These are phyloP conservation scores for Chytridiales sp. DNA, from an alignment of 371 early-diverging fungal genomes.

Conservation along the genomic window DNA sequence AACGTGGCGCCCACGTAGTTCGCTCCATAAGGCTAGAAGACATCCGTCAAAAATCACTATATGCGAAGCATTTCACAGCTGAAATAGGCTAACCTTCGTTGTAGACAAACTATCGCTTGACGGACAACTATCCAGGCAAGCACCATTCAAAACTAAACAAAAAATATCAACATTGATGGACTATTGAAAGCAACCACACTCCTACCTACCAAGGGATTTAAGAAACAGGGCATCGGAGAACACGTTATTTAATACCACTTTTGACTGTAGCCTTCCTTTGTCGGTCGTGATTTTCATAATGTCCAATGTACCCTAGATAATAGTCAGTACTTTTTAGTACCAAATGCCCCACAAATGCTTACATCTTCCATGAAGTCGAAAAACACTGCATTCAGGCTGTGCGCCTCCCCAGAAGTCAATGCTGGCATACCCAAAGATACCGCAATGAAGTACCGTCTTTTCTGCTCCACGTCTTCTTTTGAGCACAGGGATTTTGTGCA, in stretches of 20 bases:
- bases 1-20: constrained; percentile 78
- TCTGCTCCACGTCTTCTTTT: constrained; percentile 33
- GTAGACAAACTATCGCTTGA: too few species aligned
- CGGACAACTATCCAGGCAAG: constrained; percentile 66
- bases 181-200: not conserved
- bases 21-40: constrained; percentile 71
- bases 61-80: too few species aligned
- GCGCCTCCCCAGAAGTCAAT: constrained; percentile 45
- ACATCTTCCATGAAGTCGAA: constrained; percentile 88
- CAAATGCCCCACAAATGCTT: constrained; percentile 25
- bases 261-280: constrained; percentile 26
- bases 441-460: constrained; percentile 58
- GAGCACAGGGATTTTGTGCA: constrained; percentile 55
- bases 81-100: too few species aligned
- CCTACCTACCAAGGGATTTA: constrained; percentile 67
- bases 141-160: constrained; percentile 67
- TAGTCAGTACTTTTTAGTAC: not conserved
- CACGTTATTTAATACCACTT: constrained; percentile 70
- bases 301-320: constrained; percentile 73
- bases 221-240: constrained; percentile 93
- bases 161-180: not conserved
- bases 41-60: not conserved
- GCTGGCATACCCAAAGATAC: constrained; percentile 62
- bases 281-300: constrained; percentile 59
- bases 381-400: constrained; percentile 67